These are phyloP conservation scores for Apiospora saccharicola DNA, from an alignment of 2,329 filamentous ascomycete species.

Conservation along the genomic window DNA sequence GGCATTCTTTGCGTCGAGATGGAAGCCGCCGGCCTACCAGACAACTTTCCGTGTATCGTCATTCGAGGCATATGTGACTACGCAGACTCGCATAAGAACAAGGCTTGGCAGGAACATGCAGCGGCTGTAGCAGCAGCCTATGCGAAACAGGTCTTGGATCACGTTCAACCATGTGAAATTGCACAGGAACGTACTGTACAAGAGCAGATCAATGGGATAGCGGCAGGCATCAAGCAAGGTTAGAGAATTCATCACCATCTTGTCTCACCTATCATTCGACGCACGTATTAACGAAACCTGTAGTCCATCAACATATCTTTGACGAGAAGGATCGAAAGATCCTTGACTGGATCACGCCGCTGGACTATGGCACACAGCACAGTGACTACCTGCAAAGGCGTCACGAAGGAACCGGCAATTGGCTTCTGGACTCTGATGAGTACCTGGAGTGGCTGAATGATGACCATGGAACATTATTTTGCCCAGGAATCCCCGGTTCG, in stretches of 20 bases:
- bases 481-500: slow-evolving; percentile 55
- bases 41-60: slow-evolving; percentile 40
- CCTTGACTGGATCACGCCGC: slow-evolving; percentile 49
- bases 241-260: no score
- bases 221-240: no score
- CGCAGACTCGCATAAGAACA: slow-evolving; percentile 39
- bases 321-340: slow-evolving; percentile 31
- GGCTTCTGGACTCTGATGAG: slow-evolving; percentile 50
- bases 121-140: slow-evolving; percentile 21
- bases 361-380: slow-evolving; percentile 47
- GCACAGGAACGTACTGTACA: no score
- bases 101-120: slow-evolving; percentile 37
- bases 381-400: slow-evolving; percentile 45
- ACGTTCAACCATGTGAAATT: no score
- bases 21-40: slow-evolving; percentile 42
- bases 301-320: no score
- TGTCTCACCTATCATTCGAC: no score
- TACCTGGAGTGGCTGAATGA: slow-evolving; percentile 39
- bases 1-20: slow-evolving; percentile 41
- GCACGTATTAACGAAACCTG: no score
- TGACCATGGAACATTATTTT: slow-evolving; percentile 47
- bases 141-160: no score
- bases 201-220: no score
- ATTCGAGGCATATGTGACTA: slow-evolving; percentile 45
- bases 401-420: slow-evolving; percentile 52